Percentiles rank a stretch among this genome's conserved stretches.
Evolutionary conservation across 305 asterid genomes (phyloP).

Genomic region (Ajuga reptans): DNA sequence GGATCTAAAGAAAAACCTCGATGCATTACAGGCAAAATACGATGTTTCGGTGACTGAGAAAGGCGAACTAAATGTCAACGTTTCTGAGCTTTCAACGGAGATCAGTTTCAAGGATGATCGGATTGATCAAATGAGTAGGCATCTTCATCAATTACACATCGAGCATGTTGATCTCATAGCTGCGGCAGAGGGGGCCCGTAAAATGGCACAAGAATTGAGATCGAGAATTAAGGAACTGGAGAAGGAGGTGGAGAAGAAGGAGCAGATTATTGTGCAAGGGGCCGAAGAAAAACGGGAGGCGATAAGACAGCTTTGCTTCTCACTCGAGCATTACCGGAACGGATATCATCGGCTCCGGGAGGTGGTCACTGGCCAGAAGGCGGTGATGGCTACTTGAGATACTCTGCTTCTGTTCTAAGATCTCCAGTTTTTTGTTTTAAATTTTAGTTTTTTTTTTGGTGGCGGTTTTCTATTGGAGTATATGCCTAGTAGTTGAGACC

Average conservation of each 20-base stretch:
- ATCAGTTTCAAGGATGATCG: slow-evolving; percentile 38
- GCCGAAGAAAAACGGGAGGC: slow-evolving; percentile 91
- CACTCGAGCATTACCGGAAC: slow-evolving; percentile 74
- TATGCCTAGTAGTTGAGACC: neutral
- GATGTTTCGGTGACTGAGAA: slow-evolving; percentile 31
- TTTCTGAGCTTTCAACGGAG: slow-evolving; percentile 30
- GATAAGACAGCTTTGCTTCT: slow-evolving; percentile 80
- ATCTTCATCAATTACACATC: slow-evolving; percentile 52
- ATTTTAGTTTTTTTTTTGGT: neutral
- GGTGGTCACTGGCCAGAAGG: slow-evolving; percentile 41
- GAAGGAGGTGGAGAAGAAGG: slow-evolving; percentile 47
- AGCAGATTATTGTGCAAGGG: slow-evolving; percentile 47
- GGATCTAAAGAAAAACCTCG: slow-evolving; percentile 32
- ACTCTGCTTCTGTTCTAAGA: neutral
- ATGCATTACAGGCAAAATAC: slow-evolving; percentile 24
- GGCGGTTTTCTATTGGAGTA: neutral
- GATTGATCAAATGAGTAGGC: slow-evolving; percentile 50
- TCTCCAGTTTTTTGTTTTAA: neutral
- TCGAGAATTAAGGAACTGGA: slow-evolving; percentile 48
- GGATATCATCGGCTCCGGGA: slow-evolving; percentile 63
- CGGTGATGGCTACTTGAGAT: slow-evolving; percentile 40
- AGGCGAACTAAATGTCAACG: slow-evolving; percentile 28
- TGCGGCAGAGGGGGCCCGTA: slow-evolving; percentile 38
- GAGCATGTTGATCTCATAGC: slow-evolving; percentile 46
- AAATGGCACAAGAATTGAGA: slow-evolving; percentile 35